Percentiles rank a stretch among this genome's conserved stretches.
Conservation (phyloP, 257 asterid species). For the Avicennia marina region DNA sequence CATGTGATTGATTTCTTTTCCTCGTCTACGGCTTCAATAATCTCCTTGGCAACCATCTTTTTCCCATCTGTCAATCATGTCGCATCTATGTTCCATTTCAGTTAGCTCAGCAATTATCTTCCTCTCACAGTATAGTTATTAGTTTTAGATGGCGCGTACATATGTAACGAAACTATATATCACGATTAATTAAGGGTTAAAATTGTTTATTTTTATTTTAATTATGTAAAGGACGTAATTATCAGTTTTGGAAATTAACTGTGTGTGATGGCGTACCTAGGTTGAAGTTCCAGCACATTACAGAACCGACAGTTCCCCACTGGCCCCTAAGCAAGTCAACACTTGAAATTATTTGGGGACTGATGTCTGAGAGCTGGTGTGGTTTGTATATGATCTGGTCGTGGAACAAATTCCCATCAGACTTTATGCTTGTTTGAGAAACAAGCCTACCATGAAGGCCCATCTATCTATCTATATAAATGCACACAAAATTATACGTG, state of each 20-base stretch:
- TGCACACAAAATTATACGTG: too few species aligned
- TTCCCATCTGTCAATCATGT: slow-evolving; percentile 15
- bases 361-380: slow-evolving; percentile 10
- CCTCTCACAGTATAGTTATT: too few species aligned
- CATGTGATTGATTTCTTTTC: not conserved
- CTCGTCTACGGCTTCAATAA: not conserved
- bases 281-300: not conserved
- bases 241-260: too few species aligned
- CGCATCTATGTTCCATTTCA: not conserved
- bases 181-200: too few species aligned
- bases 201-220: not conserved
- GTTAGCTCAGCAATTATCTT: too few species aligned
- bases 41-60: slow-evolving; percentile 2
- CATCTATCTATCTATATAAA: not conserved
- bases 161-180: too few species aligned
- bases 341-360: slow-evolving; percentile 15
- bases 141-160: too few species aligned
- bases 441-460: slow-evolving; percentile 4
- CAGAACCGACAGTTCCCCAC: slow-evolving; percentile 25
- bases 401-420: slow-evolving; percentile 23
- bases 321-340: slow-evolving; percentile 17
- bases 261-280: slow-evolving; percentile 13
- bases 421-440: slow-evolving; percentile 9
- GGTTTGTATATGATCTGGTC: slow-evolving; percentile 17
- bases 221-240: too few species aligned